Evolutionary conservation across 257 asterid genomes (phyloP), one percentile per base, ranked within the genome.

Genomic region (Capsicum pubescens): DNA sequence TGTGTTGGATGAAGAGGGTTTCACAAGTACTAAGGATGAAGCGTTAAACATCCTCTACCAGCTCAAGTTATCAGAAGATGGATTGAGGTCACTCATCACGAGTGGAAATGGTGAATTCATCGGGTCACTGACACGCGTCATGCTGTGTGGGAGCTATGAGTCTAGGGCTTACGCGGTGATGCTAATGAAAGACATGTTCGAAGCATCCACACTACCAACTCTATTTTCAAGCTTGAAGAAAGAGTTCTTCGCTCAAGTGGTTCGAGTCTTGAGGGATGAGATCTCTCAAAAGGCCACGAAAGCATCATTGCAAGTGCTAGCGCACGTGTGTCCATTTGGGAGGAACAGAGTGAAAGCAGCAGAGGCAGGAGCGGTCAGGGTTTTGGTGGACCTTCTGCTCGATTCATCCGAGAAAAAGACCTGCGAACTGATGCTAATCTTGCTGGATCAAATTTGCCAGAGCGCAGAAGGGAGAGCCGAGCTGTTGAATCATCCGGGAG

Each of bases 381-480:
- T 87, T 3, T 19, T 91, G 52, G 80, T 95, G 14, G 93, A 95
- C 5, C 91, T 91, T 0, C 87, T 95, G 0, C 90, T 94, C 11
- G 93, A 92, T 4, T 79, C 87, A 2, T 5, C 80, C 0, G 94
- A 95, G 1, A 92, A 85, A 46, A 68, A 98, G 80, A 66, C 52
- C 0, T 85, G 86, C 0, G 99, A 95, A 86, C 86, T 90, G 93
- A 57, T 87, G 2, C 58, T 95, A 11, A 66, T 60, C 15, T 83
- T 90, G 55, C 4, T 95, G 82, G 99, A 95, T 50, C 71, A 83
- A 58, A 86, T 94, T 3, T 93, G 97, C 91, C 98, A 90, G 83
- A 90, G 95, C 69, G 98, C 99, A 0, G 99, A 95, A 63, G 99
- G 99, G 7, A 83, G 98, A 61, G 92, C 97, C 0, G 97, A 90